A percentile compares a stretch with the other conserved stretches of the same genome.
Conservation (phyloP, 179 eudicot species). For the Silene coronaria region DNA sequence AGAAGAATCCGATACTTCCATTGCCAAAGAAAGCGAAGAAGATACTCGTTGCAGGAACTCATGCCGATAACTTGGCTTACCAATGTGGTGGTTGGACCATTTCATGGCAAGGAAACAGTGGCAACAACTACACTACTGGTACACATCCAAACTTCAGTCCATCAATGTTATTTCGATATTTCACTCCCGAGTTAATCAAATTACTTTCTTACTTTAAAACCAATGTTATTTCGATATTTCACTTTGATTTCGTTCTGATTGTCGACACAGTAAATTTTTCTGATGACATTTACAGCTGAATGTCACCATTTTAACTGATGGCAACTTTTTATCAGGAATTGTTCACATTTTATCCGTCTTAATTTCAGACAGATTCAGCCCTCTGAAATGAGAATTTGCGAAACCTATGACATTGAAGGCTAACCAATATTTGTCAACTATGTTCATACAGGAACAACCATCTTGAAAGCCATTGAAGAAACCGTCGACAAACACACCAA, state of each 20-base stretch:
- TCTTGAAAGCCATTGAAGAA: constrained; percentile 24
- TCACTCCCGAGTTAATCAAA: neutral
- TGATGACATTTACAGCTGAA: neutral
- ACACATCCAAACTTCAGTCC: neutral
- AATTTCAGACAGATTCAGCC: no score
- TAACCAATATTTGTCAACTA: neutral
- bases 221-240: neutral
- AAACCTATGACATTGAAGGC: neutral
- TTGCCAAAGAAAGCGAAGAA: constrained; percentile 55
- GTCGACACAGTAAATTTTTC: no score
- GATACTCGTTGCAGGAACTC: constrained; percentile 65
- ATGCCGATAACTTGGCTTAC: constrained; percentile 70
- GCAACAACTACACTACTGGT: constrained; percentile 38
- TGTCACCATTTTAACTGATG: no score
- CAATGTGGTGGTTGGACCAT: constrained; percentile 88
- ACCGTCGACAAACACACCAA: constrained; percentile 26
- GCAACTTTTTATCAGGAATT: neutral
- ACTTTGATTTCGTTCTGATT: no score
- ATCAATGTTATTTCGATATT: neutral
- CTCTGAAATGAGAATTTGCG: no score
- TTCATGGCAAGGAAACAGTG: constrained; percentile 40
- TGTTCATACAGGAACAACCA: constrained; percentile 24
- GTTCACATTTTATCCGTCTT: no score
- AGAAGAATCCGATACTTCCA: constrained; percentile 51
- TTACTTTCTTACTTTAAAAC: no score